Evolutionary conservation across 208 protist species (phyloP), one percentile per base, ranked within the genome.

Genomic region (Trypanosoma grayi): DNA sequence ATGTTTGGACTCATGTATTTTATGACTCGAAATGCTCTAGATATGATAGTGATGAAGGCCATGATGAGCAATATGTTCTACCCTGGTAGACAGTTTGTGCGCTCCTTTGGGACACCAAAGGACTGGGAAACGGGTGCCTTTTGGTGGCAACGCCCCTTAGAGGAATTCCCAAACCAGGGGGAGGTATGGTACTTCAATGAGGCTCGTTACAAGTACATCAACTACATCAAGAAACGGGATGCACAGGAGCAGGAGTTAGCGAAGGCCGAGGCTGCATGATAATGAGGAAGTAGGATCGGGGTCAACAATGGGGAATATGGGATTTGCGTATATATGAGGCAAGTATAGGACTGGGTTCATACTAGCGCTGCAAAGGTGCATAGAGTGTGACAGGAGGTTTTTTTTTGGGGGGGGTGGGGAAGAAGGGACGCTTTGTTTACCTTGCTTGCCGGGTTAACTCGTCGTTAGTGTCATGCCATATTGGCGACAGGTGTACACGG

Each of bases 91-190:
- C 66, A 59, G 22, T 67, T 87, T 60, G 74, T 92, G 25, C 84
- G 87, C 16, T 80, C 87, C 0, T 91, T 88, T 57, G 87, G 87
- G 27, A 77, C 81, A 36, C 87, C 87, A 14, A 75, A 79, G 59
- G 77, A 94, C 50, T 92, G 79, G 77, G 76, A 83, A 57, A 82
- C 30, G 36, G 87, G 69, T 40, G 60, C 47, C 55, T 91, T 87
- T 70, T 94, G 87, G 87, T 94, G 87, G 87, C 87, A 94, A 69
- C 40, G 58, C 9, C 87, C 87, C n/a, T 70, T 94, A 1, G 84
- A 94, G 59, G 83, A 94, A 44, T 92, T 94, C 56, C 87, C 87
- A 11, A 92, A 92, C 60, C 81, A 90, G 62, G 77, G 75, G 20
- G 77, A 88, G 53, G 75, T 94, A 14, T 94, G 85, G 83, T 90